Conservation (phyloP, 495 filamentous ascomycete species). For the Penicillium waksmanii region DNA sequence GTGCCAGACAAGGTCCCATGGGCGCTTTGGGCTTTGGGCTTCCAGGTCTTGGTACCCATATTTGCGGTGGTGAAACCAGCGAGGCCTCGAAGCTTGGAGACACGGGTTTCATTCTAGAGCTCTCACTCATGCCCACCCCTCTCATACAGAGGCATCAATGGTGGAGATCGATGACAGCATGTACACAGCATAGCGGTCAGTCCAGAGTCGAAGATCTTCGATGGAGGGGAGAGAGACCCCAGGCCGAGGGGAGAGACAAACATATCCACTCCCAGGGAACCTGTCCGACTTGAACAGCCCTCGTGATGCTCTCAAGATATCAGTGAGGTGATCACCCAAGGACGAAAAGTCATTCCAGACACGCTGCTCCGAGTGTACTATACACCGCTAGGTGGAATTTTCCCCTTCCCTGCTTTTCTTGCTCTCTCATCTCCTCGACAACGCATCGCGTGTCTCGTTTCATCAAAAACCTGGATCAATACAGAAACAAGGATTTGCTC, state of each 20-base stretch:
- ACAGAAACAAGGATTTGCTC: background rate
- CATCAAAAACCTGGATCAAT: constrained; percentile 1
- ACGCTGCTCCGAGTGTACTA: constrained; percentile 1
- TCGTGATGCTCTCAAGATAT: constrained; percentile 16
- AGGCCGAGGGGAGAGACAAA: constrained; percentile 21
- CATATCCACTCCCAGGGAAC: constrained; percentile 18
- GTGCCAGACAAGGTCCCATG: constrained; percentile 30
- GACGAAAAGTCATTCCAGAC: constrained; percentile 4
- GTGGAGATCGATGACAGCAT: constrained; percentile 22
- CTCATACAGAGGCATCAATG: constrained; percentile 19
- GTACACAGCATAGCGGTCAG: constrained; percentile 30
- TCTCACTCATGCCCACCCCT: background rate
- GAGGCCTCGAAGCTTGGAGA: constrained; percentile 40
- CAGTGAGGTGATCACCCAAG: constrained; percentile 16
- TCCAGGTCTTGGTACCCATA: constrained; percentile 38
- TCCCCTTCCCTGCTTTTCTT: constrained; percentile 1
- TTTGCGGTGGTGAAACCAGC: constrained; percentile 38
- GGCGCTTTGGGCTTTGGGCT: constrained; percentile 26
- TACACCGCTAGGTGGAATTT: constrained; percentile 2
- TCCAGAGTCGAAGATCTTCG: constrained; percentile 27
- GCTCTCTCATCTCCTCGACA: background rate
- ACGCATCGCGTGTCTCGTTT: constrained; percentile 1
- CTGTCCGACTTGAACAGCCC: constrained; percentile 27
- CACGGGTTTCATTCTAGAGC: constrained; percentile 17
- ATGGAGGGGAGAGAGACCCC: constrained; percentile 15